Conservation (phyloP, 495 filamentous ascomycete genomes). For the Beverwykella pulmonaria region DNA sequence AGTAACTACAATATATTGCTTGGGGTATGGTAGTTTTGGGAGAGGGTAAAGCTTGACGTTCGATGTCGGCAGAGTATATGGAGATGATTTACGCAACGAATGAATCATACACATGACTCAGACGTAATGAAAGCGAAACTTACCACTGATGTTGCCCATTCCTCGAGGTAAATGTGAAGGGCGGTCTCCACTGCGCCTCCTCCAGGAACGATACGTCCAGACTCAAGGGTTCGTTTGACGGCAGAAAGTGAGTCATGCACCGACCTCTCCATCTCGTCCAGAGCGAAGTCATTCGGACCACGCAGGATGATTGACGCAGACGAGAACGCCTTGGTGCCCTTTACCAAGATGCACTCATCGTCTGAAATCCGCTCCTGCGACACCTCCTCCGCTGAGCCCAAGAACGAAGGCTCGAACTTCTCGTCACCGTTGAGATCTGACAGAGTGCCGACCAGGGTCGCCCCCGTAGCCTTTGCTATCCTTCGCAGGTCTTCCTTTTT, state of each 20-base stretch:
- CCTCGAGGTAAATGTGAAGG: slow-evolving; percentile 97
- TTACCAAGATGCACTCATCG: slow-evolving; percentile 96
- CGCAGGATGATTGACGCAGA: slow-evolving; percentile 97
- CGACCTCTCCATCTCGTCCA: slow-evolving; percentile 99
- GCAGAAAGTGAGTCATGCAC: slow-evolving; percentile 96
- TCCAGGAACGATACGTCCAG: slow-evolving; percentile 93
- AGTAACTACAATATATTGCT: no score
- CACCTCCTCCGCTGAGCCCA: slow-evolving; percentile 93
- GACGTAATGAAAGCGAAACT: slow-evolving; percentile 35
- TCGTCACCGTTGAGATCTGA: slow-evolving; percentile 98
- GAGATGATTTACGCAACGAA: no score
- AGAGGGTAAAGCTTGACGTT: no score
- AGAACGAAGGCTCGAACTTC: slow-evolving; percentile 84
- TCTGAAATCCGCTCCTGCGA: slow-evolving; percentile 96
- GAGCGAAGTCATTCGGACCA: slow-evolving; percentile 91
- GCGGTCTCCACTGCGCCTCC: slow-evolving; percentile 98
- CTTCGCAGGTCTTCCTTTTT: slow-evolving; percentile 98
- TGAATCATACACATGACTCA: not conserved
- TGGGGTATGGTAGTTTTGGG: no score
- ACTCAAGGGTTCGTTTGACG: slow-evolving; percentile 95
- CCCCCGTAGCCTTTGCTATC: slow-evolving; percentile 94
- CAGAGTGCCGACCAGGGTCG: slow-evolving; percentile 85
- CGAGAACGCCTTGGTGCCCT: slow-evolving; percentile 89
- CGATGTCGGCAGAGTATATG: no score
- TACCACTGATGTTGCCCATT: slow-evolving; percentile 96